Conservation (phyloP, 179 eudicot species). For the Nepenthes alata region DNA sequence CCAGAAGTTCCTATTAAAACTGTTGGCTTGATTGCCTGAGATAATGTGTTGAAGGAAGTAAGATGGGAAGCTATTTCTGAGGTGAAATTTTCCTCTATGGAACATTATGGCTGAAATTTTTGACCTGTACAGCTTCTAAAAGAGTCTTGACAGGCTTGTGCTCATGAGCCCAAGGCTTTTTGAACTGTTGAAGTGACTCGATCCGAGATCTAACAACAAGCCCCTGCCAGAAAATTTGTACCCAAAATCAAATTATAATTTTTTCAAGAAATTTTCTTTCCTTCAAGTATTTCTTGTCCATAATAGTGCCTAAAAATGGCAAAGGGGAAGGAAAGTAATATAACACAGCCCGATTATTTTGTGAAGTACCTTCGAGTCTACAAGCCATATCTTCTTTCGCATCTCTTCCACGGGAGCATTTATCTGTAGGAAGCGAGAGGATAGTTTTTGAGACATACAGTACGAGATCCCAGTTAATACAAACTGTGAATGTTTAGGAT, state of each 20-base stretch:
- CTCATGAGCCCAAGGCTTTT: slow-evolving; percentile 60
- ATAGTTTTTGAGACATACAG: not conserved
- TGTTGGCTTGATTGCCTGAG: slow-evolving; percentile 45
- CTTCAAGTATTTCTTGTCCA: too few relatives aligned
- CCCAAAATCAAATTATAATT: too few relatives aligned
- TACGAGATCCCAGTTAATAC: not conserved
- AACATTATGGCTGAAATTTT: not conserved
- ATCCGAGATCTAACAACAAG: slow-evolving; percentile 67
- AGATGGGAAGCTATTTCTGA: not conserved
- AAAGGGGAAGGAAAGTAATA: not conserved
- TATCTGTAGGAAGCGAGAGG: slow-evolving; percentile 32
- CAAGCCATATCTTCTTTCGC: slow-evolving; percentile 78
- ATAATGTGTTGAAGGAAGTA: not conserved
- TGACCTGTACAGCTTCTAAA: slow-evolving; percentile 43
- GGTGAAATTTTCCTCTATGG: not conserved
- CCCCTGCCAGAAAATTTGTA: slow-evolving; percentile 29
- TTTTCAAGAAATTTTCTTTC: too few relatives aligned
- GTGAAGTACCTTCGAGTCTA: slow-evolving; percentile 71
- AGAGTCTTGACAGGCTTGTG: slow-evolving; percentile 32
- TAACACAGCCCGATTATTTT: not conserved
- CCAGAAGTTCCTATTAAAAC: slow-evolving; percentile 50
- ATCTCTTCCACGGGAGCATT: slow-evolving; percentile 57
- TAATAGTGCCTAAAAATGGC: too few relatives aligned
- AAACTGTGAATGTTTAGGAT: not conserved
- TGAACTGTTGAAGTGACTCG: slow-evolving; percentile 55